Evolutionary conservation across 495 filamentous ascomycete genomes (phyloP), one percentile per base, ranked within the genome.

Genomic region (Barbatosphaeria neglecta): DNA sequence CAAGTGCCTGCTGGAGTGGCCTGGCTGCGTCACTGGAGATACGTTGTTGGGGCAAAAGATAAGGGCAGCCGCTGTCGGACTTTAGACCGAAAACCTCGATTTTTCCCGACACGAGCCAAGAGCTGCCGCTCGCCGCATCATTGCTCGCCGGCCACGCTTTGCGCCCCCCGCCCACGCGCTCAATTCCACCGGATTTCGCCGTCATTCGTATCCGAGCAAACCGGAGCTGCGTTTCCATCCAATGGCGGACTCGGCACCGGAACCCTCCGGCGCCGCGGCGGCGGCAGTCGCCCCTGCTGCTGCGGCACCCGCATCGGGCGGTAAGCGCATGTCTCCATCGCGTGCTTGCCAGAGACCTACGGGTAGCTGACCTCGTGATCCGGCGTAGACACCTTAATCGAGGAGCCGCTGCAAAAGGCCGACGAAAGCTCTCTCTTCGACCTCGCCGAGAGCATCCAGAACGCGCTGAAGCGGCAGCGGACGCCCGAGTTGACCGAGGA

Each of bases 41-140:
- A 41, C 23, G 15, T 51, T 46, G 44, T 55, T 66, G 62, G 67
- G 67, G 67, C 64, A 63, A 52, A 53, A 68, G 63, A 61, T 64
- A 52, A 69, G 65, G 67, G 67, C 63, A 65, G 63, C 57, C 49
- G 44, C 43, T 35, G 55, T 67, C 59, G 57, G 56, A 63, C 54
- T 51, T 62, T 56, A 55, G 20, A 13, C 51, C 52, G 51, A 63
- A 67, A 64, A 35, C 31, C 31, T 35, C 31, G 31, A 35, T 57
- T 64, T 69, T 68, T 60, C 51, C 60, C 46, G 48, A 55, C 60
- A 52, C 35, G 46, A 44, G 25, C 37, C 31, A n/a, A 11, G 3
- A 35, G 31, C 9, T 35, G 31, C 31, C 31, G n/a, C n/a, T n/a
- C n/a, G n/a, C n/a, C n/a, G n/a, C n/a, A n/a, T n/a, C 13, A 35